Percentiles rank a stretch among this genome's conserved stretches.
phyloP scores from a whole-genome alignment of 257 asterid genomes.

The Fraxinus quadrangulata region DNA sequence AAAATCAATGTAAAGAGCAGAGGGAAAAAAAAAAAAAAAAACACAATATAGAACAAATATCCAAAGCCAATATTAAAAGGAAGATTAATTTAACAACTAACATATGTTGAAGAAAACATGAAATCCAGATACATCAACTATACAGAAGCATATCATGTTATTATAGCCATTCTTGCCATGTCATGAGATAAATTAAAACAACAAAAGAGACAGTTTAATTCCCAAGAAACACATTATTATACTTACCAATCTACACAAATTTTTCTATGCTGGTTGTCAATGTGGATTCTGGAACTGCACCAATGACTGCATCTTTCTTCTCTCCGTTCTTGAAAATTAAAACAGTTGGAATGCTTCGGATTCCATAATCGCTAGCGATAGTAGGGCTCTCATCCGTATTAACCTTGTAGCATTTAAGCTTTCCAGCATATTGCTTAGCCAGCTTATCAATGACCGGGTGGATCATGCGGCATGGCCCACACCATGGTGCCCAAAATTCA shows the following conservation, averaged over 20 bases:
- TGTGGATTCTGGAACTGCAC: constrained; percentile 86
- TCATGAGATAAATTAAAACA: constrained; percentile 1
- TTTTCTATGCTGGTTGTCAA: constrained; percentile 70
- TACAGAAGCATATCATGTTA: constrained; percentile 39
- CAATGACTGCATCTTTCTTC: constrained; percentile 86
- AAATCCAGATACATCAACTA: constrained; percentile 40
- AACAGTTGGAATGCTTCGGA: constrained; percentile 95
- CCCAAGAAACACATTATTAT: constrained; percentile 26
- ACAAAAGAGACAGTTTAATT: constrained; percentile 20
- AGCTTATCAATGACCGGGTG: constrained; percentile 79
- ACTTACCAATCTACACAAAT: constrained; percentile 54
- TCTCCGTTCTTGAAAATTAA: constrained; percentile 76
- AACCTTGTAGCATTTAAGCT: constrained; percentile 83
- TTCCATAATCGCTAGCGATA: constrained; percentile 77
- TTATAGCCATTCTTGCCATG: not conserved
- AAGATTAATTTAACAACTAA: constrained; percentile 22
- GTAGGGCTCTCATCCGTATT: constrained; percentile 82
- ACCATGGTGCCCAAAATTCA: constrained; percentile 99
- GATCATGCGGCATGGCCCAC: constrained; percentile 96
- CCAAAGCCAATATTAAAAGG: constrained; percentile 21
- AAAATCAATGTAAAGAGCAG: not conserved
- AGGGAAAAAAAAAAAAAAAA: no score
- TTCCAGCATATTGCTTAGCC: constrained; percentile 67
- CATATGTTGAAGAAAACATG: constrained; percentile 21
- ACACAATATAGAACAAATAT: no score